Evolutionary conservation across 2,329 filamentous ascomycete genomes (phyloP).

Genomic region (Aureobasidium sp.): DNA sequence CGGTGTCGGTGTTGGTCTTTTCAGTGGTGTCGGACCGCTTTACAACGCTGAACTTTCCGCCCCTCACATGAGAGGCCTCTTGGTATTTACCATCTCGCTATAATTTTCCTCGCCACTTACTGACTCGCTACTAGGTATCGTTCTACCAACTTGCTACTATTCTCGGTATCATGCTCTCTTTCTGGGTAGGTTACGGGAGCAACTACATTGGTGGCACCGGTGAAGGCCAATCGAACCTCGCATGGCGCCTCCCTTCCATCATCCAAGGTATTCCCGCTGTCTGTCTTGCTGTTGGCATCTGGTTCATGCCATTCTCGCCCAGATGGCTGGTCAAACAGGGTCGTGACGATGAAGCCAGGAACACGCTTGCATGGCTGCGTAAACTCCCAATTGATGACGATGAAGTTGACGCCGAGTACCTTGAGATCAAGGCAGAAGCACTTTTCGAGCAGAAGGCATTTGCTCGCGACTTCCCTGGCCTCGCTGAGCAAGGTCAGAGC

Average conservation of each 20-base stretch:
- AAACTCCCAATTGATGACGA: conserved; percentile 56
- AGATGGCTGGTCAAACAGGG: conserved; percentile 66
- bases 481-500: conserved; percentile 49
- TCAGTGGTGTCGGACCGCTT: conserved; percentile 48
- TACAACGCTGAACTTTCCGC: conserved; percentile 44
- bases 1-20: conserved; percentile 20
- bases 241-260: conserved; percentile 67
- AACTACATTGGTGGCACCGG: conserved; percentile 49
- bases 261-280: conserved; percentile 63
- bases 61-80: conserved; percentile 58
- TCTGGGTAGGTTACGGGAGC: conserved; percentile 31
- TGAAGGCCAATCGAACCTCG: conserved; percentile 39
- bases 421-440: conserved; percentile 76
- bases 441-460: conserved; percentile 68
- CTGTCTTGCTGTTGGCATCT: conserved; percentile 60
- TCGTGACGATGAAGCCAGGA: conserved; percentile 60
- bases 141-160: conserved; percentile 58
- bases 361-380: conserved; percentile 57
- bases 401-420: conserved; percentile 65
- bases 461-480: conserved; percentile 50
- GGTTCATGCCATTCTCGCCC: conserved; percentile 74
- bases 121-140: conserved; percentile 42
- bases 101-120: too few species aligned
- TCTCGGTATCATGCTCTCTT: conserved; percentile 50
- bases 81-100: too few species aligned